These are phyloP conservation scores for Phytopythium sindhum DNA, from an alignment of 352 stramenopile genomes.

Conservation along the genomic window DNA sequence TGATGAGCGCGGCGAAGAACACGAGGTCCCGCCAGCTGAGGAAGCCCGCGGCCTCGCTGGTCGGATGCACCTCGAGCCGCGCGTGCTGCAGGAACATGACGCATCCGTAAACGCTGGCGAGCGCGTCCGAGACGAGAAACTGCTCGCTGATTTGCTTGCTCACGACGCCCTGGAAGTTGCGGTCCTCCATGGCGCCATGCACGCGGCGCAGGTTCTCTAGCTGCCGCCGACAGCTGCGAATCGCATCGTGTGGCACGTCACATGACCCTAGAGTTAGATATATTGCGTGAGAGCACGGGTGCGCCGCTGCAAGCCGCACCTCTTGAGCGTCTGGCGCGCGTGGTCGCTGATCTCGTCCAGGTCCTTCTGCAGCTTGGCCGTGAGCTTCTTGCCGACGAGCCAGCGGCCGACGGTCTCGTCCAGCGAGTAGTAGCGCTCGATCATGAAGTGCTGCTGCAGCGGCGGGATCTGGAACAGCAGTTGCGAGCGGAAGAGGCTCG, in stretches of 20 bases:
- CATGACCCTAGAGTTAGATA: not conserved
- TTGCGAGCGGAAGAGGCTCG: slow-evolving; percentile 74
- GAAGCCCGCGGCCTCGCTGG: slow-evolving; percentile 46
- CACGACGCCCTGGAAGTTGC: slow-evolving; percentile 69
- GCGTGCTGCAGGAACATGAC: slow-evolving; percentile 78
- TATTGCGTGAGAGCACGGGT: not conserved
- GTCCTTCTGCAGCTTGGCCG: slow-evolving; percentile 79
- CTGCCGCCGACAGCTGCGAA: slow-evolving; percentile 57
- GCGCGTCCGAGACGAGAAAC: slow-evolving; percentile 67
- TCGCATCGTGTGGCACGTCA: no score
- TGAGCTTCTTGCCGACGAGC: slow-evolving; percentile 80
- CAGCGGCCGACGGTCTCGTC: slow-evolving; percentile 67
- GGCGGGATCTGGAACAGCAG: slow-evolving; percentile 81
- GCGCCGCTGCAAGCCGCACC: not conserved
- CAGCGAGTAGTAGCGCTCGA: slow-evolving; percentile 78
- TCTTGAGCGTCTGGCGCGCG: slow-evolving; percentile 59
- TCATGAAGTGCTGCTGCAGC: slow-evolving; percentile 75
- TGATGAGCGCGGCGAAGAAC: slow-evolving; percentile 67
- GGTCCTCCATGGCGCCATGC: slow-evolving; percentile 70
- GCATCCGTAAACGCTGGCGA: slow-evolving; percentile 77
- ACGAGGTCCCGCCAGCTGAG: slow-evolving; percentile 66
- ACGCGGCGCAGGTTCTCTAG: slow-evolving; percentile 79
- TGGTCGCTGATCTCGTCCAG: slow-evolving; percentile 81
- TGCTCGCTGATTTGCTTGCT: slow-evolving; percentile 43
- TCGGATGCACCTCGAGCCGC: slow-evolving; percentile 71